phyloP scores from a whole-genome alignment of 768 basidiomycete species.

The Boletellus emodensis region DNA sequence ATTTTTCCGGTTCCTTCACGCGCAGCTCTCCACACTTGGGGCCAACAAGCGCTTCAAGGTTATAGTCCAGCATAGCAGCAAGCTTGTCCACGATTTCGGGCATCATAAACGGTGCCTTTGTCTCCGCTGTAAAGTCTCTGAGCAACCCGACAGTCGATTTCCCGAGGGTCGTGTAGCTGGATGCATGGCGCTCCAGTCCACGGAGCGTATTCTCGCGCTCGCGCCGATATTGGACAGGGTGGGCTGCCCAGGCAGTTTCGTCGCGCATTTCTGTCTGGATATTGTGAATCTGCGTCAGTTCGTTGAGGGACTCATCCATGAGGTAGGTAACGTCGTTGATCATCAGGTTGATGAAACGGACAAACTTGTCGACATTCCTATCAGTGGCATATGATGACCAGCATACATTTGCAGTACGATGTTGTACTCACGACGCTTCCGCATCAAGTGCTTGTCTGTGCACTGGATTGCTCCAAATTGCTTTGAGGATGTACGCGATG shows the following conservation, averaged over 20 bases:
- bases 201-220: slow-evolving; percentile 79
- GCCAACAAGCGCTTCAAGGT: slow-evolving; percentile 84
- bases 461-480: slow-evolving; percentile 85
- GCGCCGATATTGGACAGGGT: slow-evolving; percentile 67
- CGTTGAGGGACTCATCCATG: slow-evolving; percentile 91
- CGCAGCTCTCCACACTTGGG: slow-evolving; percentile 83
- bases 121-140: slow-evolving; percentile 88
- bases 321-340: slow-evolving; percentile 99
- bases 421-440: slow-evolving; percentile 62
- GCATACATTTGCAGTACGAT: neutral
- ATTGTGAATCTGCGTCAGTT: slow-evolving; percentile 82
- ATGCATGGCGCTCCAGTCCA: slow-evolving; percentile 78
- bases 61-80: slow-evolving; percentile 96
- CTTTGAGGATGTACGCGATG: slow-evolving; percentile 82
- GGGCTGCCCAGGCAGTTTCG: slow-evolving; percentile 61
- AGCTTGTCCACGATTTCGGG: slow-evolving; percentile 93
- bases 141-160: slow-evolving; percentile 87
- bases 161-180: slow-evolving; percentile 82
- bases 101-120: slow-evolving; percentile 90
- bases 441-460: slow-evolving; percentile 83
- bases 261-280: slow-evolving; percentile 86
- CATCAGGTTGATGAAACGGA: slow-evolving; percentile 94
- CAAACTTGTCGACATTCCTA: slow-evolving; percentile 89
- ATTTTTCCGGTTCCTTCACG: slow-evolving; percentile 83
- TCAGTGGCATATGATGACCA: slow-evolving; percentile 7